A percentile compares a stretch with the other conserved stretches of the same genome.
These are phyloP conservation scores for Hypholoma sublateritium DNA, from an alignment of 768 basidiomycete species.

Conservation along the genomic window DNA sequence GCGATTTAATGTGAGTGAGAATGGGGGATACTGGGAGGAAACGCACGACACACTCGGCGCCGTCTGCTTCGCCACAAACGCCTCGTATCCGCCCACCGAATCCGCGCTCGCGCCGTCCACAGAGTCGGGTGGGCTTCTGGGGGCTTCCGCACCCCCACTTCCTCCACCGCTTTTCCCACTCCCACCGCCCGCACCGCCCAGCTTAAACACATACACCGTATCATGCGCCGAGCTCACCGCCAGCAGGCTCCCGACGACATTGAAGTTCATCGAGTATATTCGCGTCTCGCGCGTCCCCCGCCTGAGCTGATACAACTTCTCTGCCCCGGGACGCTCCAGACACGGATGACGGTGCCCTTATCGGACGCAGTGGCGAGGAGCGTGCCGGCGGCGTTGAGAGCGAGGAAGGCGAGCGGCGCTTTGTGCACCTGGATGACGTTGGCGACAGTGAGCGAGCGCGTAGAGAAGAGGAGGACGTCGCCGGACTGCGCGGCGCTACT, in stretches of 20 bases:
- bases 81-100: conserved; percentile 81
- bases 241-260: conserved; percentile 76
- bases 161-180: conserved; percentile 4
- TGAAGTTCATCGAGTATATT: conserved; percentile 85
- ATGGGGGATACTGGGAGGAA: too few relatives aligned
- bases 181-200: conserved; percentile 45
- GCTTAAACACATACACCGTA: conserved; percentile 95
- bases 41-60: conserved; percentile 57
- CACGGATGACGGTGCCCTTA: conserved; percentile 96
- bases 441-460: conserved; percentile 84
- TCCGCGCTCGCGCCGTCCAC: conserved; percentile 63
- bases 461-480: conserved; percentile 94
- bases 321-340: conserved; percentile 86
- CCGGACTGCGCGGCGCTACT: conserved; percentile 46
- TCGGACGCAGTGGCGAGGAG: conserved; percentile 92
- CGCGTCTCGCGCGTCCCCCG: conserved; percentile 83
- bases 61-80: conserved; percentile 78
- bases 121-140: conserved; percentile 62
- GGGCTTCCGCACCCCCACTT: conserved; percentile 20
- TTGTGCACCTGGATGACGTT: conserved; percentile 99
- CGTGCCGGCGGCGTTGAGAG: conserved; percentile 84
- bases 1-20: too few relatives aligned
- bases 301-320: conserved; percentile 94
- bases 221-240: conserved; percentile 92
- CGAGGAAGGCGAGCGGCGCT: conserved; percentile 82